phyloP scores from a whole-genome alignment of 1,139 yeast species.

The Taphrina sp. region DNA sequence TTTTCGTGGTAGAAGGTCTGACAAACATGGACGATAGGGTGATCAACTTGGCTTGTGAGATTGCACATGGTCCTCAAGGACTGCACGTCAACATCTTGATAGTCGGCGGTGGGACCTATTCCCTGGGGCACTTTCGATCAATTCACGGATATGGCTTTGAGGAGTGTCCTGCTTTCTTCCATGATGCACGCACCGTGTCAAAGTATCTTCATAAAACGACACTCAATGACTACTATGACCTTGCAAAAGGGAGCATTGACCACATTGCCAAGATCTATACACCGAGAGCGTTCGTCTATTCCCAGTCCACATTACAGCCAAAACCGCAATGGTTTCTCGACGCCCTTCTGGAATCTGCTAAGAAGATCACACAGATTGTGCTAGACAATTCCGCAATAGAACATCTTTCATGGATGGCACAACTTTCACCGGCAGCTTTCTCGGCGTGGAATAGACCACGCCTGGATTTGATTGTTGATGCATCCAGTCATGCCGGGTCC shows the following conservation, averaged over 20 bases:
- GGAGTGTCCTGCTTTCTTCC: constrained; percentile 4
- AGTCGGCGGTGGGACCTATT: background rate
- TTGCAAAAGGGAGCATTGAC: constrained; percentile 1
- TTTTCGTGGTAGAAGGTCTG: constrained; percentile 3
- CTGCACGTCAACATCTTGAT: constrained; percentile 3
- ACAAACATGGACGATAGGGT: background rate
- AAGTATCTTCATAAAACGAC: too few species aligned
- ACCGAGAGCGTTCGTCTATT: constrained; percentile 3
- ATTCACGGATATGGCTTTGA: background rate
- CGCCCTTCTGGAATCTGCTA: background rate
- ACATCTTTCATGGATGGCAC: constrained; percentile 2
- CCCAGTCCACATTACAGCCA: constrained; percentile 1
- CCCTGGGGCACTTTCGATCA: background rate
- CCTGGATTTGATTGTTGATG: constrained; percentile 7
- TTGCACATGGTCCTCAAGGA: background rate
- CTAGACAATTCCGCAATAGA: background rate
- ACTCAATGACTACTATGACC: background rate
- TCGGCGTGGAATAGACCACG: constrained; percentile 3
- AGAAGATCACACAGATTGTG: background rate
- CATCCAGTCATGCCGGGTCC: background rate
- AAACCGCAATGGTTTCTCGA: constrained; percentile 14
- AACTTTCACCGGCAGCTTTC: background rate
- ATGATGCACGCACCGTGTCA: constrained; percentile 9
- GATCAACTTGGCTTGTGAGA: constrained; percentile 12
- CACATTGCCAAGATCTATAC: background rate